Evolutionary conservation across 1,284 basidiomycete genomes (phyloP).

Genomic region (Boletus sp.): DNA sequence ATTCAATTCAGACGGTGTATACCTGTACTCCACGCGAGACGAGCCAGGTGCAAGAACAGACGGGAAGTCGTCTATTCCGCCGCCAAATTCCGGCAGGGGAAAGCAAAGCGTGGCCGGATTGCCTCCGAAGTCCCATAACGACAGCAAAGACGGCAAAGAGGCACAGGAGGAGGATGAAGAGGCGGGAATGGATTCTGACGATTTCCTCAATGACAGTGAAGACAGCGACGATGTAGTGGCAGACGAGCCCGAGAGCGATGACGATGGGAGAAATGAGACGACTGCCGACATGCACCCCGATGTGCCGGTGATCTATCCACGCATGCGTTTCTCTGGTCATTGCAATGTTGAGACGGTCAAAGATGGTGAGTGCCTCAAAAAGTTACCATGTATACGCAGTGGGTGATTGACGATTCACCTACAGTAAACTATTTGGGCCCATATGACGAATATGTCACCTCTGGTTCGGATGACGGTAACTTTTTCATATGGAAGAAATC

Average conservation of each 20-base stretch:
- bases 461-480: conserved; percentile 89
- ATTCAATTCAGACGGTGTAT: conserved; percentile 75
- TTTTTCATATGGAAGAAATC: conserved; percentile 83
- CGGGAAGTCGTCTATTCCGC: conserved; percentile 16
- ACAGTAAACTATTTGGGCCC: conserved; percentile 85
- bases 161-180: conserved; percentile 19
- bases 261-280: conserved; percentile 27
- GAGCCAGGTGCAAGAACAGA: conserved; percentile 36
- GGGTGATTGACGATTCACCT: conserved; percentile 1
- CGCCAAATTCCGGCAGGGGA: conserved; percentile 19
- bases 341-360: conserved; percentile 87
- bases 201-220: conserved; percentile 16
- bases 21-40: conserved; percentile 79
- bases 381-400: not conserved
- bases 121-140: not conserved
- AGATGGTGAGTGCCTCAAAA: conserved; percentile 61
- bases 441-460: conserved; percentile 72
- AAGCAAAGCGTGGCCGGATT: not conserved
- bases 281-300: conserved; percentile 33
- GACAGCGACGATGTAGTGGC: conserved; percentile 19
- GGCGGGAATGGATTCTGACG: conserved; percentile 26
- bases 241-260: conserved; percentile 33
- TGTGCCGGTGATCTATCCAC: conserved; percentile 68
- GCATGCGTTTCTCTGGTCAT: conserved; percentile 64
- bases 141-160: conserved; percentile 5